These are phyloP conservation scores for Trypanosomatidae sp. DNA, from an alignment of 208 protist genomes.

Conservation along the genomic window DNA sequence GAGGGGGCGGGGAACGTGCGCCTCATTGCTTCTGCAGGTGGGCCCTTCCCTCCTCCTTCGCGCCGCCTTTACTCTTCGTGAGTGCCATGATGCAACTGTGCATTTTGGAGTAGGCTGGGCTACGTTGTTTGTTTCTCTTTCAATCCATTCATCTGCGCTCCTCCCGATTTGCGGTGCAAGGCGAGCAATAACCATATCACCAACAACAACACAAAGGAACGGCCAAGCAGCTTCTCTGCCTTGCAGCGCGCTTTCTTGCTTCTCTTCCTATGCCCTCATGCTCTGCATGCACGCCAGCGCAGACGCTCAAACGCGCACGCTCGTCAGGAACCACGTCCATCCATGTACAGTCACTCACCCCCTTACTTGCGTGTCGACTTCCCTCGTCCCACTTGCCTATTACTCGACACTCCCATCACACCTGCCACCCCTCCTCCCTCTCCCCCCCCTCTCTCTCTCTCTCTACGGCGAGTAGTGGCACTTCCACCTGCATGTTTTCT, in stretches of 20 bases:
- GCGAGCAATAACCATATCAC: neutral
- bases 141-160: no score
- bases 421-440: neutral
- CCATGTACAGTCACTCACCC: neutral
- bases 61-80: neutral
- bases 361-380: neutral
- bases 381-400: neutral
- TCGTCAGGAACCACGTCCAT: neutral
- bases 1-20: neutral
- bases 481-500: neutral
- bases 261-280: neutral
- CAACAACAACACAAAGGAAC: neutral
- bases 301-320: neutral
- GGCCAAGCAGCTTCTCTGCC: neutral
- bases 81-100: neutral
- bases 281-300: neutral
- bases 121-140: no score
- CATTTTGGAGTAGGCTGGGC: neutral
- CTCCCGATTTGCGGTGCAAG: no score
- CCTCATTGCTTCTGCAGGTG: neutral
- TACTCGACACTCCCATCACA: neutral
- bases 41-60: neutral
- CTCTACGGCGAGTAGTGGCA: neutral
- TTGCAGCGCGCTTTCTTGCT: neutral
- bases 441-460: neutral